These are phyloP conservation scores for Spergularia bocconei DNA, from an alignment of 148 eudicot species.

Conservation along the genomic window DNA sequence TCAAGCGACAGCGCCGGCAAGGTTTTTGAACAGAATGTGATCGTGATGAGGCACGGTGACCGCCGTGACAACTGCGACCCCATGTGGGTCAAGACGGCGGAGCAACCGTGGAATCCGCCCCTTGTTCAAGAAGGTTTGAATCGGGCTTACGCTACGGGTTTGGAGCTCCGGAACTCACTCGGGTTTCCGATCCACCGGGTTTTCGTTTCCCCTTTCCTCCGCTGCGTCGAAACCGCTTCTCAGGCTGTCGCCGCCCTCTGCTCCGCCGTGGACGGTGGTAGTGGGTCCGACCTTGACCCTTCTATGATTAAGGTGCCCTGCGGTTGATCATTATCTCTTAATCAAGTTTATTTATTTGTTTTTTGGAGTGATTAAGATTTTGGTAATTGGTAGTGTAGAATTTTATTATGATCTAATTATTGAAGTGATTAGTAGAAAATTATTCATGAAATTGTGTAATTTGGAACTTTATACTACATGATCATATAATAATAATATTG, in stretches of 20 bases:
- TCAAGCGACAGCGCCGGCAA: background rate
- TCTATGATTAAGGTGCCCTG: conserved; percentile 59
- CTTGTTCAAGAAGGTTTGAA: conserved; percentile 45
- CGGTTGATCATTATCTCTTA: background rate
- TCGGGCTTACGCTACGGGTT: conserved; percentile 56
- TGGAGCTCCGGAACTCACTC: conserved; percentile 36
- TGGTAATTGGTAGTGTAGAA: background rate
- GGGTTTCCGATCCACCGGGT: conserved; percentile 72
- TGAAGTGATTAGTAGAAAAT: background rate
- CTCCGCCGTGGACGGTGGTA: conserved; percentile 35
- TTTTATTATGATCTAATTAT: background rate
- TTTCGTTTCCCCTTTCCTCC: conserved; percentile 72
- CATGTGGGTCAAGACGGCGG: conserved; percentile 50
- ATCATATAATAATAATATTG: background rate
- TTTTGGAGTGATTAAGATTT: no score
- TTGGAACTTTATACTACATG: background rate
- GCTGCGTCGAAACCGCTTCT: conserved; percentile 78
- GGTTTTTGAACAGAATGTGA: conserved; percentile 47
- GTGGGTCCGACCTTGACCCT: conserved; percentile 43
- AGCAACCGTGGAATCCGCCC: conserved; percentile 93
- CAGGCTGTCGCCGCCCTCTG: conserved; percentile 56
- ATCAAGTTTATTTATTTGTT: background rate
- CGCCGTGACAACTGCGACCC: conserved; percentile 79
- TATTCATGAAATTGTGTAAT: background rate
- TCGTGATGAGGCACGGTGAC: conserved; percentile 92